These are phyloP conservation scores for Wilhelminamyces savonicus DNA, from an alignment of 805 yeast species.

Conservation along the genomic window DNA sequence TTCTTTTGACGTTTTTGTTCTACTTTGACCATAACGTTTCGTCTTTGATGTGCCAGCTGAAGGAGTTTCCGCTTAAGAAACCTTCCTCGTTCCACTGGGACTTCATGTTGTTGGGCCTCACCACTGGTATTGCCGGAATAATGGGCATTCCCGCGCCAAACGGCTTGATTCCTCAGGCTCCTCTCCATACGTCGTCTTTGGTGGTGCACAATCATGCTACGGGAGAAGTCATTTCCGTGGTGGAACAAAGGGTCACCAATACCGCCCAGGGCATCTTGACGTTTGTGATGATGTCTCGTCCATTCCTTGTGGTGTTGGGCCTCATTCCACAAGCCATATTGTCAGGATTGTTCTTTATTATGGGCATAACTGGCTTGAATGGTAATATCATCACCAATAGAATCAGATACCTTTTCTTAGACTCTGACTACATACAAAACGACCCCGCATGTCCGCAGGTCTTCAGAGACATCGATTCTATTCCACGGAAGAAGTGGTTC, in stretches of 20 bases:
- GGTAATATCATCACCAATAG: constrained; percentile 60
- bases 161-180: constrained; percentile 96
- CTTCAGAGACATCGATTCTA: constrained; percentile 22
- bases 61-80: constrained; percentile 72
- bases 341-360: constrained; percentile 87
- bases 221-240: constrained; percentile 48
- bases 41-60: constrained; percentile 84
- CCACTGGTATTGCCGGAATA: constrained; percentile 83
- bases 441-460: constrained; percentile 32
- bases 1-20: constrained; percentile 75
- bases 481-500: constrained; percentile 40
- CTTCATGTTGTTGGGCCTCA: constrained; percentile 72
- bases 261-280: constrained; percentile 79
- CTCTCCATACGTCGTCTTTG: constrained; percentile 78
- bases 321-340: constrained; percentile 88
- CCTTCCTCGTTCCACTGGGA: constrained; percentile 95
- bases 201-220: constrained; percentile 44
- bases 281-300: constrained; percentile 84
- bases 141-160: constrained; percentile 94
- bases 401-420: constrained; percentile 58
- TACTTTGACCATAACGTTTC: constrained; percentile 96
- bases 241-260: constrained; percentile 86
- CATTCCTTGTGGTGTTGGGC: constrained; percentile 73
- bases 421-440: constrained; percentile 32
- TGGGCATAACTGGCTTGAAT: constrained; percentile 80